Evolutionary conservation across 2,329 filamentous ascomycete species (phyloP), one percentile per base, ranked within the genome.

Genomic region (Moelleriella libera): DNA sequence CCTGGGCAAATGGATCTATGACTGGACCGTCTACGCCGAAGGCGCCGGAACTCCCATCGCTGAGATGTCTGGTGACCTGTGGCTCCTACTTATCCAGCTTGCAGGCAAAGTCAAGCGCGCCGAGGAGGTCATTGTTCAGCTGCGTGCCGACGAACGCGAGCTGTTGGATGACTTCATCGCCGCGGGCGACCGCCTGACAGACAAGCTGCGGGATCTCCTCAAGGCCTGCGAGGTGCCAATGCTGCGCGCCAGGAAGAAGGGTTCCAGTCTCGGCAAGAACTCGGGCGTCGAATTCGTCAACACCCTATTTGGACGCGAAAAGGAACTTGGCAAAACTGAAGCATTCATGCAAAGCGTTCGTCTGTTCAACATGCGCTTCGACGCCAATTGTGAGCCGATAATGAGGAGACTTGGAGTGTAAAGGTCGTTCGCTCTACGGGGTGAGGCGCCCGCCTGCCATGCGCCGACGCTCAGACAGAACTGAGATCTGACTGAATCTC

Each of bases 1-100:
- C 30, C 76, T 98, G 31, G 92, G 92, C 60, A 96, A 96, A 69
- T 98, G 92, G 92, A 94, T 98, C 60, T 98, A 95, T 67, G 92
- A 97, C 74, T 98, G 92, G 92, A 96, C 92, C 14, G 87, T 96
- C 53, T 95, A 87, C 70, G 82, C 84, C 63, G 82, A 94, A 55
- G 87, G 87, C 39, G 78, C 88, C 11, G 78, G 78, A 41, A 88
- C 85, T 9, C 86, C 88, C 45, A 86, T 96, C 60, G 80, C 88
- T 47, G 88, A 96, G 54, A 82, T 94, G 66, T 89, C 92, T 2
- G 92, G 90, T 55, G 89, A 97, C 59, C 75, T 98, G 47, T 98
- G 92, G 92, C 76, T 97, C 29, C 75, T 96, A 45, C 77, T 97
- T 50, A 97, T 97, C 64, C 86, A 96, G 66, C 75, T 97, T 43